These are phyloP conservation scores for Fusarium falciforme DNA, from an alignment of 2,329 filamentous ascomycete genomes.

Conservation along the genomic window DNA sequence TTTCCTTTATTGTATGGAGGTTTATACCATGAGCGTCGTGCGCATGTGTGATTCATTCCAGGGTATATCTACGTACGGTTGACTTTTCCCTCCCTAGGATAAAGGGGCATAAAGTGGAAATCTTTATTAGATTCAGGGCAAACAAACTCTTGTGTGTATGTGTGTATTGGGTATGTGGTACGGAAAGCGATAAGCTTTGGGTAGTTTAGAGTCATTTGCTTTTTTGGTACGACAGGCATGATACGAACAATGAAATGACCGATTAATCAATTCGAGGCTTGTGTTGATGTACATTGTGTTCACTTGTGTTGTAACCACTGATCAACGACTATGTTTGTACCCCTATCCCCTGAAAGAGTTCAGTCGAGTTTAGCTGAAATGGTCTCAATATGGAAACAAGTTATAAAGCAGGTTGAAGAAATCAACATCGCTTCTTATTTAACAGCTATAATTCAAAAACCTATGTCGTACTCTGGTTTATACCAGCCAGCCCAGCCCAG, in stretches of 20 bases:
- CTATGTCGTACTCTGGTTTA: conserved; percentile 33
- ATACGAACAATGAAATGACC: conserved; percentile 35
- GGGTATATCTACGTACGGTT: conserved; percentile 8
- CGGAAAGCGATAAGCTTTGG: conserved; percentile 15
- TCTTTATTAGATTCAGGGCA: background rate
- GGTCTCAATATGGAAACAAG: background rate
- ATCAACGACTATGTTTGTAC: background rate
- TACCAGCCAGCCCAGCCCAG: conserved; percentile 25
- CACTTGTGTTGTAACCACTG: background rate
- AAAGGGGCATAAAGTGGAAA: background rate
- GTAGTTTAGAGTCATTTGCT: conserved; percentile 29
- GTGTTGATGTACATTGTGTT: background rate
- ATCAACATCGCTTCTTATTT: conserved; percentile 34
- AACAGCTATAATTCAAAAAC: conserved; percentile 36
- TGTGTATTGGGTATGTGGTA: conserved; percentile 17
- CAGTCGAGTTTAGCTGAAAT: background rate
- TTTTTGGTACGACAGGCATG: conserved; percentile 24
- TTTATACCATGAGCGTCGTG: background rate
- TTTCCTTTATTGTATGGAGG: background rate
- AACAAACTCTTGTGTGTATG: background rate
- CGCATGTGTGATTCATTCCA: conserved; percentile 15
- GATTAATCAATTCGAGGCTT: background rate
- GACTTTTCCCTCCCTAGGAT: conserved; percentile 2
- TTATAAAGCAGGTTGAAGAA: background rate
- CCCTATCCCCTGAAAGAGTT: background rate